Base-by-base conservation (phyloP, 345 rosid genomes). In the Atalantia buxifolia region DNA sequence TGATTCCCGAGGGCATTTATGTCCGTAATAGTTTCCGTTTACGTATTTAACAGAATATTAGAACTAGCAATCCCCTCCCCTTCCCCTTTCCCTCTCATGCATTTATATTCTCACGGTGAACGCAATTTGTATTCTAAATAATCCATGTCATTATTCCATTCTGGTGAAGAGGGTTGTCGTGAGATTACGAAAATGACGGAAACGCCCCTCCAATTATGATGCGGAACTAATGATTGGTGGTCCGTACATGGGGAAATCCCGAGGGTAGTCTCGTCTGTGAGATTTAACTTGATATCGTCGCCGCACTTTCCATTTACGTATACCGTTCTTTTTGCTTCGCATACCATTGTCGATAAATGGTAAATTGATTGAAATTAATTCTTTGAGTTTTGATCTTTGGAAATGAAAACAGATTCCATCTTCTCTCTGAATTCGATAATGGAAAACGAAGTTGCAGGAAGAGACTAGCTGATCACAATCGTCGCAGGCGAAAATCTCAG, bases 401-500 rank as follows among this genome's bases (percentile, higher is more conserved):
- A 27, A 75, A 74, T 59, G 24, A 22, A 33, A 7, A 77, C 92
- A 96, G 99, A 81, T 96, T 96, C 77, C 99, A 96, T 84, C 81
- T 92, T 71, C 97, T 96, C 35, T 83, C 93, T 55, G 97, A 94
- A 79, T 96, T 96, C 78, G 99, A 96, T 79, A 96, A 96, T 64
- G 99, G 99, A 27, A 96, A 96, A 83, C 94, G 99, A 50, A 96
- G 99, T 86, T 96, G 99, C 87, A 84, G 99, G 72, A 94, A 90
- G 81, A 82, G 99, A 75, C 78, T 96, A 73, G 99, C 99, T 1
- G 99, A 94, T 89, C 99, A 96, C 84, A 96, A 96, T 72, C 95
- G 99, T 7, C 91, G 99, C 38, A 83, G 99, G 77, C 82, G 98
- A 79, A 96, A 96, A 78, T 92, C 97, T 61, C 89, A 86, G 69